These are phyloP conservation scores for Exsudoporus frostii DNA, from an alignment of 768 basidiomycete species.

Conservation along the genomic window DNA sequence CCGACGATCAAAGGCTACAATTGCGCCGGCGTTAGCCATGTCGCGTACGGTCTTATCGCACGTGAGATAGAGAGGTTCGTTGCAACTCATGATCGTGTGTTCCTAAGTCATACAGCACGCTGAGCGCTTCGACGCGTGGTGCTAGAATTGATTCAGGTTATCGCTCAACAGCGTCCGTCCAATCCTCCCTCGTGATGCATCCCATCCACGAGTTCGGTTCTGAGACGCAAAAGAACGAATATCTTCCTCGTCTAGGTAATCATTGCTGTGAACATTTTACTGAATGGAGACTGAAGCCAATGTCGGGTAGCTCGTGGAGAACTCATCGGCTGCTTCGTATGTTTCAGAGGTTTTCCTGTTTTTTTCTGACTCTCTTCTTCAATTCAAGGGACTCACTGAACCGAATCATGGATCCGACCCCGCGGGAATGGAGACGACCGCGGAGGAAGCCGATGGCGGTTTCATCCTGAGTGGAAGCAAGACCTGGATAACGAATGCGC, in stretches of 20 bases:
- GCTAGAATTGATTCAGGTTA: conserved; percentile 92
- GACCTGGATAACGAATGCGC: conserved; percentile 96
- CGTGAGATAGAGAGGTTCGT: conserved; percentile 86
- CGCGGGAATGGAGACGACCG: conserved; percentile 94
- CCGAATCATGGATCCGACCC: conserved; percentile 98
- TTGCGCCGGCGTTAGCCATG: conserved; percentile 87
- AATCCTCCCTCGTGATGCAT: conserved; percentile 96
- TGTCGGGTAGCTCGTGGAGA: conserved; percentile 68
- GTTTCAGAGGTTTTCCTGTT: conserved; percentile 30
- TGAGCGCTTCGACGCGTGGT: background rate
- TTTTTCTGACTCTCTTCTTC: background rate
- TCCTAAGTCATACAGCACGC: background rate
- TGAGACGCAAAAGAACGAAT: conserved; percentile 87
- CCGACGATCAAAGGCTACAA: conserved; percentile 92
- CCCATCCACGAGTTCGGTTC: conserved; percentile 87
- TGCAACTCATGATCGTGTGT: background rate
- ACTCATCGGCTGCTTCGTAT: conserved; percentile 87
- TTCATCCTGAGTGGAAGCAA: conserved; percentile 88
- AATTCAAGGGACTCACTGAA: conserved; percentile 86
- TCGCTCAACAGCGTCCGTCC: conserved; percentile 91
- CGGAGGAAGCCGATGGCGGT: conserved; percentile 80
- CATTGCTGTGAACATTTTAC: background rate
- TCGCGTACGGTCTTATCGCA: conserved; percentile 92
- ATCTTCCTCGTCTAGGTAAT: conserved; percentile 77
- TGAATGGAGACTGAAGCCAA: conserved; percentile 4